A percentile compares a stretch with the other conserved stretches of the same genome.
Evolutionary conservation across 164 flowering plant species (phyloP).

Genomic region (Stephania cephalantha): DNA sequence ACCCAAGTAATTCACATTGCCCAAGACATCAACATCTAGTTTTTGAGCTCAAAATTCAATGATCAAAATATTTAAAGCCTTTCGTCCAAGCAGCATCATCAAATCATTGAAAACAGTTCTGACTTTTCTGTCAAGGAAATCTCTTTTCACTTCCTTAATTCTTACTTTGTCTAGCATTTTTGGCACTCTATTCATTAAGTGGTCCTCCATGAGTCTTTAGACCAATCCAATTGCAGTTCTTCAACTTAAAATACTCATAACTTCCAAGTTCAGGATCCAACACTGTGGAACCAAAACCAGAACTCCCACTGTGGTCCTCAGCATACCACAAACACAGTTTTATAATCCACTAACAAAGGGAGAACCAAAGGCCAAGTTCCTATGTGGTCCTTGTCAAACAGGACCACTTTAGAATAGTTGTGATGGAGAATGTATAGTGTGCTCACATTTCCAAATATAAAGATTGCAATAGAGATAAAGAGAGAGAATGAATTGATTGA

Average conservation of each 20-base stretch:
- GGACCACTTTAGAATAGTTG: neutral
- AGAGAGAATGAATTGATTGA: slow-evolving; percentile 1
- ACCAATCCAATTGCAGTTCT: neutral
- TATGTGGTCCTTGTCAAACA: neutral
- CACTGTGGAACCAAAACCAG: neutral
- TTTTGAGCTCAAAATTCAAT: neutral
- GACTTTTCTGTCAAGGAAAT: neutral
- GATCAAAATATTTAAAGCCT: neutral
- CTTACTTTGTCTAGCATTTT: neutral
- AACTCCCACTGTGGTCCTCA: neutral
- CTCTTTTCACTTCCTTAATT: neutral
- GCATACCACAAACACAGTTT: neutral
- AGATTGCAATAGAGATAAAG: slow-evolving; percentile 6
- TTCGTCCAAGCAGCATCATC: neutral
- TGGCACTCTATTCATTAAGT: neutral
- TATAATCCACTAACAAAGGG: neutral
- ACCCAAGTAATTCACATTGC: neutral
- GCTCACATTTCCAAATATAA: neutral
- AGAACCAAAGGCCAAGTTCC: neutral
- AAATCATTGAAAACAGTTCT: neutral
- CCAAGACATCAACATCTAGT: neutral
- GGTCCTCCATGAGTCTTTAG: neutral
- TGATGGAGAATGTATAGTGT: neutral
- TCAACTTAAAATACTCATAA: neutral
- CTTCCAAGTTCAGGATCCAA: neutral